These are phyloP conservation scores for Neurospora terricola DNA, from an alignment of 495 filamentous ascomycete species.

Conservation along the genomic window DNA sequence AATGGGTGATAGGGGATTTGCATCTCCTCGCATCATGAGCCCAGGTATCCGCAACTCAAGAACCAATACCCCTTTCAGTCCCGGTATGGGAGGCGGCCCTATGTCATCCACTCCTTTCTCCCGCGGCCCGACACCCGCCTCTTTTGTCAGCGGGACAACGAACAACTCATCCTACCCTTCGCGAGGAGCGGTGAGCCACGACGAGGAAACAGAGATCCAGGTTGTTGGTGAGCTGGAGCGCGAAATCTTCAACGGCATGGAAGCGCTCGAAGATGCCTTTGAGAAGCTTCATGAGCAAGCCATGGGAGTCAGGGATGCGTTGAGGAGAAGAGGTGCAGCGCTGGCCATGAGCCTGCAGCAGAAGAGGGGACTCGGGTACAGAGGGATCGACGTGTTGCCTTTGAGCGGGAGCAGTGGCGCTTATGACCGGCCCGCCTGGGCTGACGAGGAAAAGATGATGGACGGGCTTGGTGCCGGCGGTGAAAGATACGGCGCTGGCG, in stretches of 20 bases:
- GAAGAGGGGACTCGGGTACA: constrained; percentile 38
- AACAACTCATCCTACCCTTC: constrained; percentile 24
- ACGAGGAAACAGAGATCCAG: constrained; percentile 91
- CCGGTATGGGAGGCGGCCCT: not conserved
- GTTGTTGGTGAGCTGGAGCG: constrained; percentile 83
- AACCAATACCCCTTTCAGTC: constrained; percentile 20
- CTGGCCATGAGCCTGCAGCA: constrained; percentile 68
- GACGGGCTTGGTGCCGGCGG: constrained; percentile 30
- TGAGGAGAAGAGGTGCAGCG: constrained; percentile 71
- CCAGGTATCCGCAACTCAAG: constrained; percentile 23
- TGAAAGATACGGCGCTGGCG: constrained; percentile 30
- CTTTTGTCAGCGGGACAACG: constrained; percentile 35
- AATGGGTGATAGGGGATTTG: not conserved
- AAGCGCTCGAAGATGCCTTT: constrained; percentile 89
- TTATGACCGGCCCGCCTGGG: constrained; percentile 36
- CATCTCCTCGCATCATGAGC: constrained; percentile 30
- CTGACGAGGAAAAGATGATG: constrained; percentile 34
- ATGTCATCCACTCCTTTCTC: constrained; percentile 12
- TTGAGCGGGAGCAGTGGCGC: constrained; percentile 25
- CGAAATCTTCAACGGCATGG: constrained; percentile 89
- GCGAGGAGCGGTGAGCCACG: constrained; percentile 57
- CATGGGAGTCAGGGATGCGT: constrained; percentile 64
- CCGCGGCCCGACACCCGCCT: constrained; percentile 37
- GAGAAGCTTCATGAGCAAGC: constrained; percentile 82
- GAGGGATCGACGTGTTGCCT: constrained; percentile 35